Percentiles rank a stretch among this genome's conserved stretches.
These are phyloP conservation scores for Phylloporus sp. DNA, from an alignment of 768 basidiomycete species.

Conservation along the genomic window DNA sequence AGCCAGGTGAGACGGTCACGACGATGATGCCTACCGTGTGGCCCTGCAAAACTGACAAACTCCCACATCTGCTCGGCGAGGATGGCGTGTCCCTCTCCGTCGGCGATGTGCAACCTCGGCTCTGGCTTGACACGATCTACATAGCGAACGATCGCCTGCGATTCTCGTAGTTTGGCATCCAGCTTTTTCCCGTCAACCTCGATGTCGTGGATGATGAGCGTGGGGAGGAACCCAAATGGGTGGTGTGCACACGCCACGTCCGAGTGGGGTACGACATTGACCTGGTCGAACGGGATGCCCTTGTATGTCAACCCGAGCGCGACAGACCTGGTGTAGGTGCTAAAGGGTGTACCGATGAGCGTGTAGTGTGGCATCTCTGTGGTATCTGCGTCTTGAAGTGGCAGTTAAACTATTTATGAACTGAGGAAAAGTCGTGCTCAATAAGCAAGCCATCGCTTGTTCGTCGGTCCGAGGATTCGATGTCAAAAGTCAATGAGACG, in stretches of 20 bases:
- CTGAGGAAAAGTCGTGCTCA: too few relatives aligned
- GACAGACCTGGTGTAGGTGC: constrained; percentile 31
- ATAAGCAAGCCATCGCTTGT: too few relatives aligned
- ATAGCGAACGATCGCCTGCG: constrained; percentile 27
- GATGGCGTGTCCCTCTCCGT: constrained; percentile 19
- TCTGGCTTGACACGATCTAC: constrained; percentile 30
- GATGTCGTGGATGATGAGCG: constrained; percentile 28
- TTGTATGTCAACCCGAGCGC: constrained; percentile 30
- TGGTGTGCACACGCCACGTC: constrained; percentile 27
- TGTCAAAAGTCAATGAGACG: too few relatives aligned
- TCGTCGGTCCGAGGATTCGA: too few relatives aligned
- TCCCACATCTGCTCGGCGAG: constrained; percentile 33
- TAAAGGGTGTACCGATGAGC: constrained; percentile 31
- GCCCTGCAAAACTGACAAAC: constrained; percentile 25
- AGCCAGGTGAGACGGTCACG: background rate
- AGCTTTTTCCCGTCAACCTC: constrained; percentile 10
- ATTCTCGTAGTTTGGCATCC: constrained; percentile 28
- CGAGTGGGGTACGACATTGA: constrained; percentile 25
- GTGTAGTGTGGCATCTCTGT: constrained; percentile 13
- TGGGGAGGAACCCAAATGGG: constrained; percentile 31
- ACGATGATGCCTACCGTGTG: constrained; percentile 17
- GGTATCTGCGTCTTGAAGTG: too few relatives aligned
- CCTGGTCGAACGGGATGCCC: constrained; percentile 24
- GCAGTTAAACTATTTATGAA: too few relatives aligned
- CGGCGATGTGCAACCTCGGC: constrained; percentile 19